These are phyloP conservation scores for Aureobasidium lini DNA, from an alignment of 2,329 filamentous ascomycete genomes.

Conservation along the genomic window DNA sequence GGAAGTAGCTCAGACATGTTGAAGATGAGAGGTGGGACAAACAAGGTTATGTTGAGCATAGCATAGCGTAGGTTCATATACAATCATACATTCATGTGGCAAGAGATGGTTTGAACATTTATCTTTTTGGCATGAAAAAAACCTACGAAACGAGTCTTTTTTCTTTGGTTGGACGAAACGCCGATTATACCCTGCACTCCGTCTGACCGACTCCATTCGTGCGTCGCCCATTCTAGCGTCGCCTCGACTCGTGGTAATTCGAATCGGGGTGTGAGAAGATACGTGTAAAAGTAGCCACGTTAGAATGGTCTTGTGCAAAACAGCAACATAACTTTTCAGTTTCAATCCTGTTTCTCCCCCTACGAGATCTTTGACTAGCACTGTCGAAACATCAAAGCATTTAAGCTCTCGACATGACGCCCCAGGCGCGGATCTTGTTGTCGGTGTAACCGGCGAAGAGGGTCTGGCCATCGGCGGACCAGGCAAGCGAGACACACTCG, in stretches of 20 bases:
- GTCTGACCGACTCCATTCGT: slow-evolving; percentile 8
- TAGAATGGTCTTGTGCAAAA: slow-evolving; percentile 2
- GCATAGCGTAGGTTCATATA: not conserved
- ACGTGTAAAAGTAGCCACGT: not conserved
- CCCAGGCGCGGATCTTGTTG: slow-evolving; percentile 97
- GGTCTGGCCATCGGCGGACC: slow-evolving; percentile 97
- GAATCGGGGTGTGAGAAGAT: not conserved
- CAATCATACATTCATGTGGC: not conserved
- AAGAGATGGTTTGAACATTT: slow-evolving; percentile 7
- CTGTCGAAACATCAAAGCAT: slow-evolving; percentile 13
- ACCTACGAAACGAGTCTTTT: slow-evolving; percentile 13
- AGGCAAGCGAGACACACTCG: slow-evolving; percentile 95
- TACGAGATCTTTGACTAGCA: not conserved
- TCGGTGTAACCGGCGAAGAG: slow-evolving; percentile 99
- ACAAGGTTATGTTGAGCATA: too few relatives aligned
- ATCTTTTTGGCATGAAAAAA: slow-evolving; percentile 14
- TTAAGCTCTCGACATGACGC: slow-evolving; percentile 80
- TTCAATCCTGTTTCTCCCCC: slow-evolving; percentile 1
- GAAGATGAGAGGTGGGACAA: too few relatives aligned
- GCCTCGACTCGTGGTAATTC: not conserved
- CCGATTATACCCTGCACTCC: slow-evolving; percentile 12
- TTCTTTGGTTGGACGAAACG: slow-evolving; percentile 12
- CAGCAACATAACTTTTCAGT: slow-evolving; percentile 11
- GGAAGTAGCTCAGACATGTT: too few relatives aligned
- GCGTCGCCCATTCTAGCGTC: not conserved